These are phyloP conservation scores for Silybum marianum DNA, from an alignment of 129 eudicot species.

Conservation along the genomic window DNA sequence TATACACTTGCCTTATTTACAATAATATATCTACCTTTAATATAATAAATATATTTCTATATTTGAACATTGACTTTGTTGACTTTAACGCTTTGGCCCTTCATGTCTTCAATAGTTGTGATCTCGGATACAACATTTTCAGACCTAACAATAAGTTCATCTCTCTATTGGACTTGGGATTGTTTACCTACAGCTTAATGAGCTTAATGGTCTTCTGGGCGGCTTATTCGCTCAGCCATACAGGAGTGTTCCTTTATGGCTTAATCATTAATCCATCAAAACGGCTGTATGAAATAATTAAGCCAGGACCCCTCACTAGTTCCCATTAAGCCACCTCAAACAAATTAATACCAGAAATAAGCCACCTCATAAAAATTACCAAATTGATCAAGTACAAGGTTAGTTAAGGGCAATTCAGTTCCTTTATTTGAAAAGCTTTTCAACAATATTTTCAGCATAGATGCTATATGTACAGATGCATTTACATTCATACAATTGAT, in stretches of 20 bases:
- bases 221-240: not conserved
- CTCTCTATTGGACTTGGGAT: not conserved
- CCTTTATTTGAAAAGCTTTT: slow-evolving; percentile 1
- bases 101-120: too few species aligned
- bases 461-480: slow-evolving; percentile 26
- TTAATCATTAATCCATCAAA: not conserved
- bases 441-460: not conserved
- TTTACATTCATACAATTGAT: slow-evolving; percentile 17
- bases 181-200: not conserved
- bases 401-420: not conserved
- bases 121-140: too few species aligned
- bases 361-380: not conserved
- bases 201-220: not conserved
- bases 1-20: too few species aligned
- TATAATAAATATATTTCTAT: too few species aligned
- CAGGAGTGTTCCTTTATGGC: not conserved
- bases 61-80: too few species aligned
- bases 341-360: not conserved
- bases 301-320: not conserved
- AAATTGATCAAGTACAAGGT: not conserved
- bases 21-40: too few species aligned
- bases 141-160: too few species aligned
- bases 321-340: not conserved
- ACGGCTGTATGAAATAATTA: not conserved
- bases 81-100: too few species aligned